These are phyloP conservation scores for Yarrowia sp. DNA, from an alignment of 805 yeast genomes.

Conservation along the genomic window DNA sequence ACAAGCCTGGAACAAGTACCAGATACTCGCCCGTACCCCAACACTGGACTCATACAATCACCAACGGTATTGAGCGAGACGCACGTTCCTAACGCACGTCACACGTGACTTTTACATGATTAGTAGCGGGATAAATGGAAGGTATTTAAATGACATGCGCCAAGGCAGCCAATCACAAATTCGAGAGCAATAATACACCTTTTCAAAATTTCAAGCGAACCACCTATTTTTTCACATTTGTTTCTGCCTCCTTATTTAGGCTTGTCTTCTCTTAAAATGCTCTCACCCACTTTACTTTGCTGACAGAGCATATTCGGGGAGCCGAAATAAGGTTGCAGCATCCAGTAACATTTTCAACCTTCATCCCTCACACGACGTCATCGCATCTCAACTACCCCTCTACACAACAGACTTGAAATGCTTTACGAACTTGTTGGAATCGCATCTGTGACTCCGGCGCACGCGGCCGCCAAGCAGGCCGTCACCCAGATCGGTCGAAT, in stretches of 20 bases:
- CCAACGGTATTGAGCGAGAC: too few relatives aligned
- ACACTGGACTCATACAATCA: too few relatives aligned
- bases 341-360: conserved; percentile 21
- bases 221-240: too few relatives aligned
- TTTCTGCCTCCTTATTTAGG: not conserved
- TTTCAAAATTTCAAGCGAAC: too few relatives aligned
- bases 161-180: too few relatives aligned
- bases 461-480: conserved; percentile 62
- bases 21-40: too few relatives aligned
- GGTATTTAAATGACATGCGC: too few relatives aligned
- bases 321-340: not conserved
- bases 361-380: not conserved
- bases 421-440: conserved; percentile 86
- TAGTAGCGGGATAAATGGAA: too few relatives aligned
- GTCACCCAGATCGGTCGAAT: conserved; percentile 73
- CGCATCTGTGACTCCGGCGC: conserved; percentile 52
- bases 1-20: too few relatives aligned
- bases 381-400: conserved; percentile 9
- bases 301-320: not conserved
- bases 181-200: too few relatives aligned
- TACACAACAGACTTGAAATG: conserved; percentile 46
- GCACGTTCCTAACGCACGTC: not conserved
- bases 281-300: not conserved
- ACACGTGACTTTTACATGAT: not conserved
- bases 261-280: not conserved